Conservation (phyloP, 371 early-diverging fungal genomes). For the Enterocytospora artemiae region DNA sequence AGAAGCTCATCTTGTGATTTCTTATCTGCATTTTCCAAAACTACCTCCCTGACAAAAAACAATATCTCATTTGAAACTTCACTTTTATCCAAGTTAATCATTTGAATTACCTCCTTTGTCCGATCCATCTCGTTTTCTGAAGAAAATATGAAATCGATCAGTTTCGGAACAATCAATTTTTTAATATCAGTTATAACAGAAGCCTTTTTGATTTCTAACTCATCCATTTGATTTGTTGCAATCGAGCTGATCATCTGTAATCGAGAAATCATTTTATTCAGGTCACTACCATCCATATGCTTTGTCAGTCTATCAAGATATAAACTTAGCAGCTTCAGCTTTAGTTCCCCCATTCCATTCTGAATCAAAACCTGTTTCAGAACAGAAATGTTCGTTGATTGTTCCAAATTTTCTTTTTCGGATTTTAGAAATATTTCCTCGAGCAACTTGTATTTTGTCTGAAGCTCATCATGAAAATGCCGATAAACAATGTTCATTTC, state of each 20-base stretch:
- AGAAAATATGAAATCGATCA: too few species aligned
- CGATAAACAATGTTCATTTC: slow-evolving; percentile 25
- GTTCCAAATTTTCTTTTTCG: slow-evolving; percentile 17
- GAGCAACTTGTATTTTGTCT: slow-evolving; percentile 17
- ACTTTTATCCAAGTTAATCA: too few species aligned
- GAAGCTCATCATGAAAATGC: slow-evolving; percentile 32
- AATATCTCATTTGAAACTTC: too few species aligned
- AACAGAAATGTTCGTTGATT: slow-evolving; percentile 27
- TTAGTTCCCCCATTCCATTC: slow-evolving; percentile 31
- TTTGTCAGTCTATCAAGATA: slow-evolving; percentile 11
- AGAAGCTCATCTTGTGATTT: too few species aligned
- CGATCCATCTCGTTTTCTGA: too few species aligned
- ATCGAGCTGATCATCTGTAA: slow-evolving; percentile 8
- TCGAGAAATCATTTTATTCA: slow-evolving; percentile 16
- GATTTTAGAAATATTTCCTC: slow-evolving; percentile 14
- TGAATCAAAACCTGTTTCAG: slow-evolving; percentile 36
- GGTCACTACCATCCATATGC: slow-evolving; percentile 4
- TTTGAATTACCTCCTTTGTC: too few species aligned
- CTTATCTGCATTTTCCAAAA: too few species aligned
- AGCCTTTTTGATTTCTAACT: too few species aligned
- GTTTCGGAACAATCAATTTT: too few species aligned
- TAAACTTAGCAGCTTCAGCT: slow-evolving; percentile 11
- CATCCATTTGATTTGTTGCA: too few species aligned
- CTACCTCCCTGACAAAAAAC: too few species aligned
- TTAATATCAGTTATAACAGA: too few species aligned